Evolutionary conservation across 805 yeast genomes (phyloP).

Genomic region (Metschnikowia lachancei): DNA sequence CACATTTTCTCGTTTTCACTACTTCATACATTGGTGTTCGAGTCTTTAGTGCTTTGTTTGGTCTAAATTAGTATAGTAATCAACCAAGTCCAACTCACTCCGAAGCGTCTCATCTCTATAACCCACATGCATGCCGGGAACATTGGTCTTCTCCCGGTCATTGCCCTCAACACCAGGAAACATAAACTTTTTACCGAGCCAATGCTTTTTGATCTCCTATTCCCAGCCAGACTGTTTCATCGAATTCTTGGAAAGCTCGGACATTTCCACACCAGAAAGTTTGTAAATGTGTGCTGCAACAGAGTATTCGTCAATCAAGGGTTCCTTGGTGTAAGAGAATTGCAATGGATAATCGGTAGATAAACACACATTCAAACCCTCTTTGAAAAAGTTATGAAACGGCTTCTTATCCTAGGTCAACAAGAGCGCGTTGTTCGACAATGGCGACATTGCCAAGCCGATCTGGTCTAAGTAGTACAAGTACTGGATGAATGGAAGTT

Average conservation of each 20-base stretch:
- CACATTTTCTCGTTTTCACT: too few relatives aligned
- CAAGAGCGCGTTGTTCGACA: conserved; percentile 93
- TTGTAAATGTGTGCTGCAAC: conserved; percentile 98
- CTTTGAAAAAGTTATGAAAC: conserved; percentile 81
- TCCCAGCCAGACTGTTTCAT: conserved; percentile 96
- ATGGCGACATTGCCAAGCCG: conserved; percentile 97
- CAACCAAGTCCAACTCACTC: conserved; percentile 67
- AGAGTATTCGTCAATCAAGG: conserved; percentile 94
- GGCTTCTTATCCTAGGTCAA: conserved; percentile 97
- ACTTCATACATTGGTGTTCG: too few relatives aligned
- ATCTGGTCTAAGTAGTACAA: conserved; percentile 90
- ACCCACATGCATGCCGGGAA: conserved; percentile 81
- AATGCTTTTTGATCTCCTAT: conserved; percentile 76
- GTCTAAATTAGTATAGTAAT: conserved; percentile 46
- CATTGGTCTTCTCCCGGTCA: conserved; percentile 90
- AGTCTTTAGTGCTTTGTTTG: conserved; percentile 7
- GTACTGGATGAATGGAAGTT: conserved; percentile 93
- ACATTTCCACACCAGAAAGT: conserved; percentile 92
- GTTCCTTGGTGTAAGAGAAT: conserved; percentile 95
- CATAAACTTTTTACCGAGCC: conserved; percentile 75
- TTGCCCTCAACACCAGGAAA: conserved; percentile 71
- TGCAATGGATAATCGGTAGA: conserved; percentile 98
- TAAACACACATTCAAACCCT: conserved; percentile 90
- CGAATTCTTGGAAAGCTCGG: conserved; percentile 92
- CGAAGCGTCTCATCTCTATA: conserved; percentile 79